Percentiles rank a stretch among this genome's conserved stretches.
Evolutionary conservation across 2,329 filamentous ascomycete species (phyloP).

Genomic region (Chrysoporthe puriensis): DNA sequence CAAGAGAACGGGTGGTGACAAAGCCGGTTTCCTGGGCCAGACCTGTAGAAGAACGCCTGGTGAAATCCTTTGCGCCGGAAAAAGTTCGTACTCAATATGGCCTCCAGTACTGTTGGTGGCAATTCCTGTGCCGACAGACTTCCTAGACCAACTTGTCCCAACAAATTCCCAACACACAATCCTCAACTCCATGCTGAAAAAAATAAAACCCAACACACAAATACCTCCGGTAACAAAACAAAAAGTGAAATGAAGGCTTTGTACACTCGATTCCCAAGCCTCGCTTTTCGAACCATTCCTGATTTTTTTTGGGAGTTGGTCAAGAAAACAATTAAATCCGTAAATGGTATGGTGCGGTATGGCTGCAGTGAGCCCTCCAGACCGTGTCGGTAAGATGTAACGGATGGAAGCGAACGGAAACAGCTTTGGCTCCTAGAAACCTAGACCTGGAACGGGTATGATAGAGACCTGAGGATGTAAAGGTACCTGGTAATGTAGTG

Average conservation of each 20-base stretch:
- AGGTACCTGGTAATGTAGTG: neutral
- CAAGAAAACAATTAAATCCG: neutral
- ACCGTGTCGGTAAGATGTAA: neutral
- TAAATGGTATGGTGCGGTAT: neutral
- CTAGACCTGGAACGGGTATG: neutral
- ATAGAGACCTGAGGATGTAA: slow-evolving; percentile 5
- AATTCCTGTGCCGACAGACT: slow-evolving; percentile 3
- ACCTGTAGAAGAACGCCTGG: neutral
- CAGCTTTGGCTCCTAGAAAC: neutral
- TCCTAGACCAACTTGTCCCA: neutral
- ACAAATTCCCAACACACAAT: neutral
- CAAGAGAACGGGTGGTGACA: neutral
- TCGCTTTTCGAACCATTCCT: neutral
- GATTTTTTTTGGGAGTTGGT: neutral
- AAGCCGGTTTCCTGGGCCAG: neutral
- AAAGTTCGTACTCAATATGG: neutral
- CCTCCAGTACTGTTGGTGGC: slow-evolving; percentile 5
- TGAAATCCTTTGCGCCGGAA: slow-evolving; percentile 8
- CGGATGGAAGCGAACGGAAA: neutral
- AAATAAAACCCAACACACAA: neutral
- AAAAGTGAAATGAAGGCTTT: neutral
- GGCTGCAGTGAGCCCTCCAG: neutral
- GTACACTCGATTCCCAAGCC: neutral
- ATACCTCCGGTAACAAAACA: neutral
- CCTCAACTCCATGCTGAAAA: slow-evolving; percentile 33